Evolutionary conservation across 2,329 filamentous ascomycete genomes (phyloP).

Genomic region (Claviceps maximensis): DNA sequence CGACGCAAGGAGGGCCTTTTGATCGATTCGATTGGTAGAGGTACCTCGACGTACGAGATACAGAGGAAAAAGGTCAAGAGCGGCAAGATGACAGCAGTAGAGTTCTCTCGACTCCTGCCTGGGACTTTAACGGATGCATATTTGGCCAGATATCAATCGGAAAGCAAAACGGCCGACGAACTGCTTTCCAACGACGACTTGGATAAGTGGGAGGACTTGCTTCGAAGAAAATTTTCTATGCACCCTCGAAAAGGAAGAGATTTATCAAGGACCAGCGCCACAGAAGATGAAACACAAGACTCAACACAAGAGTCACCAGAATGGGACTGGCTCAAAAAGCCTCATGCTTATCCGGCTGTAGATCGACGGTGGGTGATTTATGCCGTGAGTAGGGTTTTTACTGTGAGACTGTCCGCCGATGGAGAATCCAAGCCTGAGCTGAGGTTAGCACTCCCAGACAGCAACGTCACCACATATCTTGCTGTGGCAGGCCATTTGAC

Average conservation of each 20-base stretch:
- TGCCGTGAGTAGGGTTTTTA: slow-evolving; percentile 47
- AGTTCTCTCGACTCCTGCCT: slow-evolving; percentile 27
- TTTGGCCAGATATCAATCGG: slow-evolving; percentile 29
- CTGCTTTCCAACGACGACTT: slow-evolving; percentile 33
- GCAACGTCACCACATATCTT: slow-evolving; percentile 44
- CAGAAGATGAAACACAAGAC: slow-evolving; percentile 13
- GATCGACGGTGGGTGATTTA: slow-evolving; percentile 55
- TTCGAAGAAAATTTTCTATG: slow-evolving; percentile 37
- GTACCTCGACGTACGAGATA: slow-evolving; percentile 29
- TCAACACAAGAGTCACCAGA: slow-evolving; percentile 22
- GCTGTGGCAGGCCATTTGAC: slow-evolving; percentile 48
- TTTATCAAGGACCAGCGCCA: slow-evolving; percentile 2
- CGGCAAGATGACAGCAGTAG: slow-evolving; percentile 15
- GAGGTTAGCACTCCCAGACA: slow-evolving; percentile 31
- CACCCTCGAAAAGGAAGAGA: slow-evolving; percentile 14
- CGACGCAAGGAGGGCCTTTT: slow-evolving; percentile 50
- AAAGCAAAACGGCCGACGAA: slow-evolving; percentile 34
- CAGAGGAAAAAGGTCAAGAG: slow-evolving; percentile 20
- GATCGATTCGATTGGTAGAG: slow-evolving; percentile 62
- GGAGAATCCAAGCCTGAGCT: slow-evolving; percentile 22
- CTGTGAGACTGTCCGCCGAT: slow-evolving; percentile 32
- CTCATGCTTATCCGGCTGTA: slow-evolving; percentile 35
- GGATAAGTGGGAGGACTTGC: slow-evolving; percentile 33
- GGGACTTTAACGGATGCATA: slow-evolving; percentile 39
- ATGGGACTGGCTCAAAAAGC: slow-evolving; percentile 37